Conservation (phyloP, 257 asterid species). For the Knoxia roxburghii region DNA sequence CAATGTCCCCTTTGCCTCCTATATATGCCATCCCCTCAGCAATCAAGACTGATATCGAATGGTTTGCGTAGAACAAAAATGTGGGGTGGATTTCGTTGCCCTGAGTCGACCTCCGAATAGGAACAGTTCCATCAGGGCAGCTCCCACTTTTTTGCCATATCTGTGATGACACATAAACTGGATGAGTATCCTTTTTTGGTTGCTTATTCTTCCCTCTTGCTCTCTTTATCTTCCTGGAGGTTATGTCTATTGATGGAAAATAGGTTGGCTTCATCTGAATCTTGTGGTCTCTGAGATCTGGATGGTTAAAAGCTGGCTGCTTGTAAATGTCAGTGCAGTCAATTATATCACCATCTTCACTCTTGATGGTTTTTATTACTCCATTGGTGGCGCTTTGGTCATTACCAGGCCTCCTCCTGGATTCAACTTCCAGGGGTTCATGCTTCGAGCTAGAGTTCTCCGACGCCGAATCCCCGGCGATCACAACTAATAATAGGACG, state of each 20-base stretch:
- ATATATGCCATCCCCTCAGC: conserved; percentile 48
- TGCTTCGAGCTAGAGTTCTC: neutral
- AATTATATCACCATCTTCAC: conserved; percentile 77
- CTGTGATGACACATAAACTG: conserved; percentile 25
- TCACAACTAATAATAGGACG: neutral
- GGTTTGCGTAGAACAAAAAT: neutral
- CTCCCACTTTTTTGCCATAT: conserved; percentile 60
- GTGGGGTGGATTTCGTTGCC: too few species aligned
- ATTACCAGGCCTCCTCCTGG: neutral
- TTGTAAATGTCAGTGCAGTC: conserved; percentile 56
- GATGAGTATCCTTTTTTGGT: conserved; percentile 22
- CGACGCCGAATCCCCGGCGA: too few species aligned
- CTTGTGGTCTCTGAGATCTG: conserved; percentile 46
- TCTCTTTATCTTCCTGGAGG: neutral
- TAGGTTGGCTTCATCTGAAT: conserved; percentile 44
- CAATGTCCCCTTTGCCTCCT: conserved; percentile 62
- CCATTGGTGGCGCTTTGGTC: conserved; percentile 14
- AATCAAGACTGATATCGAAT: conserved; percentile 37
- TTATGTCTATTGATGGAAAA: conserved; percentile 10
- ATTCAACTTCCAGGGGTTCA: neutral
- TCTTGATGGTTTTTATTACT: conserved; percentile 41
- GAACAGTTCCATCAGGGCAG: conserved; percentile 65
- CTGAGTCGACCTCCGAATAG: conserved; percentile 54
- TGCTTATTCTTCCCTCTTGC: neutral
- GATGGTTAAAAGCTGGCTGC: conserved; percentile 67